Base-by-base conservation (phyloP, 805 yeast species). In the Candida lessepsii region DNA sequence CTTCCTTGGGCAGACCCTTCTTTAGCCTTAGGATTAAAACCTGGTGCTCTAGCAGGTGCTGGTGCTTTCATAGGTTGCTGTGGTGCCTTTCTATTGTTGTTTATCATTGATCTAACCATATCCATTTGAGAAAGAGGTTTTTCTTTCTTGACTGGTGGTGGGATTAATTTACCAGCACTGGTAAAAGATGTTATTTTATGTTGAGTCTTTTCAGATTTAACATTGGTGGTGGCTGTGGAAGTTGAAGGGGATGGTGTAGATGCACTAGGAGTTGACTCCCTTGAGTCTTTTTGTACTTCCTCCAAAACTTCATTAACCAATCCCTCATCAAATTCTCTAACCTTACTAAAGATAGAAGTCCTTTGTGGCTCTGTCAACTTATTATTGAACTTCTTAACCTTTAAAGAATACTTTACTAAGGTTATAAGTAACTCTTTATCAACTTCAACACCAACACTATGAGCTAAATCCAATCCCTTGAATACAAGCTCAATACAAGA, bases 401-500 rank as follows among this genome's bases (percentile, higher is more conserved):
- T 79, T 2, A 80, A 68, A 27, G 84, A 89, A 52, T 81, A 78
- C 41, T 74, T 77, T 0, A 83, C 80, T 52, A 86, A 71, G 31
- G 75, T 58, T 16, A 71, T 72, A 9, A 82, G 69, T 34, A 86
- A 67, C 1, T 67, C 67, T 3, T 68, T 71, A 28, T 80, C 81
- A 15, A 83, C 69, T 2, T 56, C 53, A 20, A 83, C 68, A 9
- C 72, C 54, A 28, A 80, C 63, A 29, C 78, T 81, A 21, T 64
- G 60, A 0, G 89, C 86, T 31, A 85, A 59, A 48, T 81, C 85
- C 33, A 88, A 68, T 0, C 87, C 79, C 30, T 75, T 73, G 37
- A 80, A 73, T 4, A 86, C 83, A 34, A 88, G 65, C 17, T 73
- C 71, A 5, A 86, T 90, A 67, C 96, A 87, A 1, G 87, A 75